Percentiles rank a stretch among this genome's conserved stretches.
Conservation (phyloP, 179 eudicot genomes). For the Spinacia oleracea region DNA sequence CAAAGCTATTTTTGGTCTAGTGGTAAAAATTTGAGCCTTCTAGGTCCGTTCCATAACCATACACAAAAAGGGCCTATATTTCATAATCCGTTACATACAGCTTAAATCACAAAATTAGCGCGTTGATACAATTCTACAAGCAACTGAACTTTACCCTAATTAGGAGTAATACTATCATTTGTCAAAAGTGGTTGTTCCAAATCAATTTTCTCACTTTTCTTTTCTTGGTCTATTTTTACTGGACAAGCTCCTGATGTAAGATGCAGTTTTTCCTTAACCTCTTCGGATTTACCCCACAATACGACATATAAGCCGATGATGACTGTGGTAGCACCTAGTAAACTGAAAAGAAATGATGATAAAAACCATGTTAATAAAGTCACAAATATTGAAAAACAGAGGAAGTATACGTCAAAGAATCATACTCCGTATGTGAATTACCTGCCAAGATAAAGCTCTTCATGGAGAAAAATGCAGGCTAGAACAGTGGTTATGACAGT, state of each 20-base stretch:
- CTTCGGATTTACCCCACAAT: slow-evolving; percentile 65
- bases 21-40: too few species aligned
- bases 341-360: slow-evolving; percentile 26
- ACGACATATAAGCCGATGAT: slow-evolving; percentile 58
- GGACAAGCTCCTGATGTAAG: neutral
- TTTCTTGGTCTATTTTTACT: slow-evolving; percentile 8
- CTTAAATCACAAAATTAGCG: neutral
- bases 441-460: slow-evolving; percentile 64
- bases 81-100: neutral
- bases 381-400: neutral
- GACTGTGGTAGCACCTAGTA: slow-evolving; percentile 48
- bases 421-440: slow-evolving; percentile 3
- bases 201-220: slow-evolving; percentile 26
- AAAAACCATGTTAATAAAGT: neutral
- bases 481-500: slow-evolving; percentile 55
- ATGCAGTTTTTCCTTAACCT: slow-evolving; percentile 16
- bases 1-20: too few species aligned
- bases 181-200: slow-evolving; percentile 41
- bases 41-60: neutral
- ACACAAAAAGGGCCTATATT: too few species aligned
- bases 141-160: neutral
- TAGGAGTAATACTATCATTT: neutral
- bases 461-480: slow-evolving; percentile 52
- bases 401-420: neutral
- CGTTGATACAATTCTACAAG: neutral